These are phyloP conservation scores for Westerdykella ornata DNA, from an alignment of 2,329 filamentous ascomycete species.

Conservation along the genomic window DNA sequence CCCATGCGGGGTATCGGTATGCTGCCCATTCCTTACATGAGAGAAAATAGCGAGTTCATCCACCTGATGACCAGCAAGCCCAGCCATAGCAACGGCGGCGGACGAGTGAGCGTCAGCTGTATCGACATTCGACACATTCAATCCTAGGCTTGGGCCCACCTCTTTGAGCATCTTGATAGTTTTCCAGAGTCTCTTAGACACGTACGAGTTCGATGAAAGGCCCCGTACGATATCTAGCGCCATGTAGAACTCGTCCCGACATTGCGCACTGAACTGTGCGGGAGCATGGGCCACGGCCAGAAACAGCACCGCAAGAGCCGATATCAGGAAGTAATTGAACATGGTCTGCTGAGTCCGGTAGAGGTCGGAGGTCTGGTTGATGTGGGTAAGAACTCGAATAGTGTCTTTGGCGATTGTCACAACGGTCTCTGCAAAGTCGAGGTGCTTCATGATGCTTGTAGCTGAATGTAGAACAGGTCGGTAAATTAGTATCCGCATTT, in stretches of 20 bases:
- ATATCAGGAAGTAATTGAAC: conserved; percentile 74
- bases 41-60: conserved; percentile 50
- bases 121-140: conserved; percentile 43
- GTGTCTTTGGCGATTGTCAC: conserved; percentile 72
- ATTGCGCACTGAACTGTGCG: conserved; percentile 60
- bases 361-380: conserved; percentile 65
- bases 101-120: conserved; percentile 53
- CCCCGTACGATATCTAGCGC: conserved; percentile 68
- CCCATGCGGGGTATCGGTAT: conserved; percentile 49
- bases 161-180: conserved; percentile 65
- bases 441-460: conserved; percentile 72
- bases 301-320: conserved; percentile 68
- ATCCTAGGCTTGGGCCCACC: conserved; percentile 62
- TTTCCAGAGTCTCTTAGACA: conserved; percentile 66
- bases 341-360: conserved; percentile 67
- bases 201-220: conserved; percentile 63
- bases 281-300: conserved; percentile 70
- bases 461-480: conserved; percentile 80
- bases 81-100: conserved; percentile 60
- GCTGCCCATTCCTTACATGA: conserved; percentile 29
- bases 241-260: conserved; percentile 72
- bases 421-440: conserved; percentile 63
- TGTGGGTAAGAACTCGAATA: conserved; percentile 61
- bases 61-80: conserved; percentile 56
- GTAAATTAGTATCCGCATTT: conserved; percentile 84